Evolutionary conservation across 179 eudicot species (phyloP).

Genomic region (Nepenthes alata): DNA sequence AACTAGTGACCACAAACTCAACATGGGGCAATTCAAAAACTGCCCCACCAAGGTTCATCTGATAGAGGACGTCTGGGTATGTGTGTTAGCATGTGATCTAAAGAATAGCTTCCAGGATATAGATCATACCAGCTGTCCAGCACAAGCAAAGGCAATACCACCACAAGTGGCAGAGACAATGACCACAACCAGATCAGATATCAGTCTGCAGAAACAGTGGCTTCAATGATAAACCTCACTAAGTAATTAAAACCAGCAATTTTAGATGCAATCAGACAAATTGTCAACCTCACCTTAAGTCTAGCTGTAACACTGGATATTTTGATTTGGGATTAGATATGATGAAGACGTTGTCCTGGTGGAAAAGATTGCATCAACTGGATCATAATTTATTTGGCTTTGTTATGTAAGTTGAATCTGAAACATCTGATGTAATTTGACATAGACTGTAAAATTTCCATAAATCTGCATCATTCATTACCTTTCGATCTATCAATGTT

Average conservation of each 20-base stretch:
- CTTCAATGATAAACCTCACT: background rate
- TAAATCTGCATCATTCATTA: conserved; percentile 11
- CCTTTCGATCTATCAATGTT: conserved; percentile 88
- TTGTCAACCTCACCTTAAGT: conserved; percentile 48
- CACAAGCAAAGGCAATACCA: conserved; percentile 96
- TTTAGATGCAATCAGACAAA: conserved; percentile 1
- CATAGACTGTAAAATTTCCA: background rate
- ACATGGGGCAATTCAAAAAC: too few relatives aligned
- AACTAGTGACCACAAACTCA: too few relatives aligned
- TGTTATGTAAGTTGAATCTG: background rate
- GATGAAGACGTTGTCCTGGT: conserved; percentile 88
- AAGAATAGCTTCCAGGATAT: background rate
- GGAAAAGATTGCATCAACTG: conserved; percentile 12
- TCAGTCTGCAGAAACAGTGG: conserved; percentile 41
- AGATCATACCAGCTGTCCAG: conserved; percentile 66
- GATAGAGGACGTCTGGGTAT: background rate
- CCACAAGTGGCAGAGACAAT: conserved; percentile 96
- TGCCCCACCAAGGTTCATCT: too few relatives aligned
- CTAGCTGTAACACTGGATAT: conserved; percentile 87
- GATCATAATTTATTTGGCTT: conserved; percentile 1
- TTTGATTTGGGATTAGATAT: conserved; percentile 93
- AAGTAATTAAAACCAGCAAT: background rate
- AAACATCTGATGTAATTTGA: conserved; percentile 5
- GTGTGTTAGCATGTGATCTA: background rate
- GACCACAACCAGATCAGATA: conserved; percentile 83